phyloP scores from a whole-genome alignment of 2,329 filamentous ascomycete genomes.

The Hirsutella thompsonii region DNA sequence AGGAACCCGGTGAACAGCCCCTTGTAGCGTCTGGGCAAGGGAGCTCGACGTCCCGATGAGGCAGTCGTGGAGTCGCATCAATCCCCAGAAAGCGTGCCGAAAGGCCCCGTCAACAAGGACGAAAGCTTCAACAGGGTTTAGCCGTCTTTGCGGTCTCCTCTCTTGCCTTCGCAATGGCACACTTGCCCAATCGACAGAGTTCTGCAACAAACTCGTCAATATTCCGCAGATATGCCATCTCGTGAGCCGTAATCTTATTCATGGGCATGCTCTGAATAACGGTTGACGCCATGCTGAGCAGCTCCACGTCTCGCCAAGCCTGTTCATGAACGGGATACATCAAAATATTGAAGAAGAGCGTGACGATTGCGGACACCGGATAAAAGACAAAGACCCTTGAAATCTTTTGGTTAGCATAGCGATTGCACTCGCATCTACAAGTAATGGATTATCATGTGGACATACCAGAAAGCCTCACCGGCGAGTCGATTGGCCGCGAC shows the following conservation, averaged over 20 bases:
- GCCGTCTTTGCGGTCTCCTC: not conserved
- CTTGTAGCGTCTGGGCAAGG: too few relatives aligned
- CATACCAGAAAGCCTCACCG: constrained; percentile 36
- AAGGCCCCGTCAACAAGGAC: too few relatives aligned
- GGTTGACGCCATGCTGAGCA: constrained; percentile 27
- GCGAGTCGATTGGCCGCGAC: constrained; percentile 27
- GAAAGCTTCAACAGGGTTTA: too few relatives aligned
- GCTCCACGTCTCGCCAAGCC: constrained; percentile 29
- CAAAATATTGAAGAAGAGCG: constrained; percentile 41
- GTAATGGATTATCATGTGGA: too few relatives aligned
- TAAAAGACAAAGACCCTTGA: constrained; percentile 42
- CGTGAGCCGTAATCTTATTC: constrained; percentile 14
- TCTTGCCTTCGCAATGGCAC: constrained; percentile 23
- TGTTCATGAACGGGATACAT: constrained; percentile 29
- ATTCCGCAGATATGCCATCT: constrained; percentile 25
- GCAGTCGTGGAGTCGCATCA: too few relatives aligned
- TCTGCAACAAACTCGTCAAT: constrained; percentile 31
- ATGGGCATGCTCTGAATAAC: constrained; percentile 28
- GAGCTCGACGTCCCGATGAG: too few relatives aligned
- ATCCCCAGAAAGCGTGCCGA: too few relatives aligned
- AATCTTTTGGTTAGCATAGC: not conserved
- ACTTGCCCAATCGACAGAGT: constrained; percentile 26
- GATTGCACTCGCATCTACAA: too few relatives aligned
- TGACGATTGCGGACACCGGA: constrained; percentile 38
- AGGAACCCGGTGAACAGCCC: too few relatives aligned